A percentile compares a stretch with the other conserved stretches of the same genome.
Conservation (phyloP, 139 green algal species). For the Chlorella sp. region DNA sequence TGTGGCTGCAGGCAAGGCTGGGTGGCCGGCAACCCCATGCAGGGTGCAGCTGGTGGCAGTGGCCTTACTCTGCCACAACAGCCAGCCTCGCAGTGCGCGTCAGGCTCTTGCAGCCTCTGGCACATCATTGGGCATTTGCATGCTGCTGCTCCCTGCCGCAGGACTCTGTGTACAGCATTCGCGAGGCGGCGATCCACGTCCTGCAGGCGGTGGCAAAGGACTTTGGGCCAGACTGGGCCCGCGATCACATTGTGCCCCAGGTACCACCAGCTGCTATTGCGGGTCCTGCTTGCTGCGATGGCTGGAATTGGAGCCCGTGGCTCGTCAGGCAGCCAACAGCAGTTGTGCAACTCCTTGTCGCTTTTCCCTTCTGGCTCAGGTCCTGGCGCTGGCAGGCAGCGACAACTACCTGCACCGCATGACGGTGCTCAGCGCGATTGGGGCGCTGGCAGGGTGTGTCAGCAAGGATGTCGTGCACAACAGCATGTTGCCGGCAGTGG, state of each 20-base stretch:
- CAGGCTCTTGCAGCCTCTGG: too few species aligned
- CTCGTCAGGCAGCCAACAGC: too few species aligned
- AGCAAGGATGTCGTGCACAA: constrained; percentile 81
- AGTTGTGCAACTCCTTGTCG: too few species aligned
- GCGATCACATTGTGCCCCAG: constrained; percentile 89
- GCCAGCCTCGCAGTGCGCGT: too few species aligned
- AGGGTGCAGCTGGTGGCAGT: too few species aligned
- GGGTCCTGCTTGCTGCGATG: neutral
- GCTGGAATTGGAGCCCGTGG: too few species aligned
- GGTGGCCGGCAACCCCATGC: too few species aligned
- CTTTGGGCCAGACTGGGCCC: constrained; percentile 96
- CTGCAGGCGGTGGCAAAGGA: constrained; percentile 90
- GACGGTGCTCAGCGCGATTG: constrained; percentile 89
- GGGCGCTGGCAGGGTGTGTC: constrained; percentile 84
- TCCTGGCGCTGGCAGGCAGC: constrained; percentile 65
- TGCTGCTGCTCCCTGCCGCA: constrained; percentile 17
- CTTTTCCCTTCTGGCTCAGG: constrained; percentile 28
- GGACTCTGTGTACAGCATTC: constrained; percentile 82
- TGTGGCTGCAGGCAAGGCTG: constrained; percentile 88
- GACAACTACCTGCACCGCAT: constrained; percentile 98
- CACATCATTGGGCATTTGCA: too few species aligned
- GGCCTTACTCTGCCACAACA: too few species aligned
- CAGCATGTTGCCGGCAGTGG: constrained; percentile 89
- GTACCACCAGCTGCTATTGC: constrained; percentile 39
- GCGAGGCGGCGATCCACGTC: constrained; percentile 91